Base-by-base conservation (phyloP, 2,329 filamentous ascomycete species). In the Ophiostoma pallidulum region DNA sequence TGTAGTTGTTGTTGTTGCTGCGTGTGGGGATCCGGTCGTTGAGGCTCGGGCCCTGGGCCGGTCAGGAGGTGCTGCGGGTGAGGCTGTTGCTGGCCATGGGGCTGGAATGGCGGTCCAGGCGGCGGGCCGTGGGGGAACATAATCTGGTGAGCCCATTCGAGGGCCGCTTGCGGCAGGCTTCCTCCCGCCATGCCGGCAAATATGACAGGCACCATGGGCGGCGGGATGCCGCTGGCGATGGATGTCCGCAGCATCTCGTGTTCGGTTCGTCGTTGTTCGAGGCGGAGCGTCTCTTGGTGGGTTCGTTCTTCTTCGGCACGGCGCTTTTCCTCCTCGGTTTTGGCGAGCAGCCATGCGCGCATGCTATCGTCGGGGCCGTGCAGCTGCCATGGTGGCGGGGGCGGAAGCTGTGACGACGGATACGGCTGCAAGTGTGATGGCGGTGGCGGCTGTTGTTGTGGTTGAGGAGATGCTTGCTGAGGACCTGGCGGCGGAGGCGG, bases 241-340 rank as follows among this genome's bases (percentile, higher is more conserved):
- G 83, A 84, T 19, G 83, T 80, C 47, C 75, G 71, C 49, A 90
- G 65, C 65, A 90, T 88, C 39, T 80, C 80, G 59, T 83, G 77
- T 63, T 89, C 85, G 48, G 86, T 73, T 57, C 74, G 82, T 40
- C 84, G 72, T 64, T 86, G 84, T 64, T 89, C 84, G 28, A 88
- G 65, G 22, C 80, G 79, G 37, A 86, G 65, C 28, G 70, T 68
- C 63, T 87, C 85, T 57, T 79, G 76, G 37, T 69, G 69, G 19
- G 75, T 78, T 57, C 74, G 82, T 64, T 88, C 83, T 63, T 88
- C 83, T 63, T 89, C 84, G 64, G 87, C 84, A 60, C 69, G 80
- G 51, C 80, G 74, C 59, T 73, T 78, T 59, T 89, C 84, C 59
- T 89, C 84, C 62, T 89, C 85, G 1, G 78, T 70, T 62, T 82